Conservation (phyloP, 2,329 filamentous ascomycete species). For the Microascus cirrosus region DNA sequence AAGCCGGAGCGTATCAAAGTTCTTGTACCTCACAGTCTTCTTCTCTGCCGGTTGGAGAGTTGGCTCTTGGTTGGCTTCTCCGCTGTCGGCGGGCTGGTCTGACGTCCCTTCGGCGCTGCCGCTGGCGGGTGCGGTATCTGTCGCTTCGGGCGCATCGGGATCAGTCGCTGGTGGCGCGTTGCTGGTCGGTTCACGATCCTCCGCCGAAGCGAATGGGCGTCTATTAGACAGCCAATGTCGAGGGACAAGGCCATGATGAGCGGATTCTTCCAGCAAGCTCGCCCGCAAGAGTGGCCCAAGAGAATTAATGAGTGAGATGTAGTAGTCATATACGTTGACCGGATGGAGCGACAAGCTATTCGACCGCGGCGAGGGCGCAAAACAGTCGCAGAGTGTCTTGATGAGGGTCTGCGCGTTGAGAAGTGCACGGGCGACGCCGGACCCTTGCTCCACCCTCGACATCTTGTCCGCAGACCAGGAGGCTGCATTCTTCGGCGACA, state of each 20-base stretch:
- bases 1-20: conserved; percentile 66
- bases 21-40: conserved; percentile 40
- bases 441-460: conserved; percentile 51
- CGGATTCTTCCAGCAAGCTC: conserved; percentile 75
- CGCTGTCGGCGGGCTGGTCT: neutral
- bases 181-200: neutral
- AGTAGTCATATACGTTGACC: conserved; percentile 78
- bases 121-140: conserved; percentile 13
- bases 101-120: neutral
- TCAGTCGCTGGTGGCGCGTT: neutral
- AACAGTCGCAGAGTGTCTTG: conserved; percentile 63
- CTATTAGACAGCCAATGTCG: conserved; percentile 41
- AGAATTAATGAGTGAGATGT: conserved; percentile 59
- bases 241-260: conserved; percentile 63
- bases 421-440: conserved; percentile 65
- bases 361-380: conserved; percentile 56
- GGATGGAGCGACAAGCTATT: conserved; percentile 56
- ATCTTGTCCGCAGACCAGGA: conserved; percentile 22
- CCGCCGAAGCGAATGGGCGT: neutral
- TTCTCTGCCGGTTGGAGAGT: conserved; percentile 20
- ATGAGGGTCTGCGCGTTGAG: conserved; percentile 67
- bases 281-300: conserved; percentile 70
- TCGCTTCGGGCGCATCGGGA: conserved; percentile 5
- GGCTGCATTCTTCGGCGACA: conserved; percentile 19
- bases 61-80: conserved; percentile 16